Base-by-base conservation (phyloP, 495 filamentous ascomycete species). In the Tuber indicum region DNA sequence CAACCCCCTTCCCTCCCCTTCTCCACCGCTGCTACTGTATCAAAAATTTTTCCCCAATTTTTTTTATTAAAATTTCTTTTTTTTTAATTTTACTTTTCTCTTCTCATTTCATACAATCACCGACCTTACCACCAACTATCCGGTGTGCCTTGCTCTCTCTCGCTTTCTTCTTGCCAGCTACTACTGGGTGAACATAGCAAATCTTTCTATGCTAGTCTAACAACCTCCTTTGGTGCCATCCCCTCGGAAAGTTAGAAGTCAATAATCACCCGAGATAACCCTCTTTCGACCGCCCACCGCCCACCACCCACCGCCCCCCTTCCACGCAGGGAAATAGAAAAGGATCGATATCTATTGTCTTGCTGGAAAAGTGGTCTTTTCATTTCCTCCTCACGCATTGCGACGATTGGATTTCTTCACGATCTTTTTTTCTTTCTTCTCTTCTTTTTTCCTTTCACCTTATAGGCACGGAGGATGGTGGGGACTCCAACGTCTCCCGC, bases 401-500 rank as follows among this genome's bases (percentile, higher is more conserved):
- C 58, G 32, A 66, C 58, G 26, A 36, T 66, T 66, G 58, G 58
- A 66, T 66, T 66, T 66, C 58, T 36, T 66, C 58, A 36, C 58
- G 4, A 66, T 66, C 58, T 19, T 36, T 36, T 36, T 66, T 17
- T 16, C 0, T 17, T 32, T 6, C n/a, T n/a, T 17, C 32, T 10
- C 14, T 5, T 26, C 10, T 19, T 43, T 43, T 43, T 8, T 8
- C 9, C 45, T 47, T 47, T 12, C 16, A 36, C 26, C 58, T 66
- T 62, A n/a, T 62, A 66, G 58, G 74, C 74, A 74, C 71, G 72
- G 78, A 80, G 62, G 42, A 80, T 80, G 78, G 78, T 79, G 43
- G 77, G 78, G 78, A 79, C 78, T 80, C 77, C 78, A 76, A 78
- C 77, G 77, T 80, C 78, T 44, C 78, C 78, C 72, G 72, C 77